phyloP scores from a whole-genome alignment of 139 green algal genomes.

The Chlamydomonas asymmetrica region DNA sequence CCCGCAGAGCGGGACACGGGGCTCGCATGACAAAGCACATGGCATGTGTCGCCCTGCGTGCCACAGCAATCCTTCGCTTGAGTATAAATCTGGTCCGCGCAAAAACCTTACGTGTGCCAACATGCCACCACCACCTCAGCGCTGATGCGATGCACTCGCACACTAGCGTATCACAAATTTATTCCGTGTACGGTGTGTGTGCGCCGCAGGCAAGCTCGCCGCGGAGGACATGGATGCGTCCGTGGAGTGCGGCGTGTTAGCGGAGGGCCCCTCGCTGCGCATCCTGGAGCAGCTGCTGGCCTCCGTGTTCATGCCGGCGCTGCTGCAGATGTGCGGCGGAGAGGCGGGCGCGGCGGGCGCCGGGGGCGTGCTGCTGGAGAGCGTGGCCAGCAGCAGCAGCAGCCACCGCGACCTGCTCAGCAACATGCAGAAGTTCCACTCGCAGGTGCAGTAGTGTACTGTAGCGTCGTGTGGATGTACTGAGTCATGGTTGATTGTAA shows the following conservation, averaged over 20 bases:
- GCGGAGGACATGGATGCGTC: slow-evolving; percentile 45
- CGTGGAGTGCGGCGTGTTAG: slow-evolving; percentile 63
- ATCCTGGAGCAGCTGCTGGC: slow-evolving; percentile 64
- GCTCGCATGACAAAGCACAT: too few relatives aligned
- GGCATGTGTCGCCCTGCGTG: too few relatives aligned
- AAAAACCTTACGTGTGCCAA: too few relatives aligned
- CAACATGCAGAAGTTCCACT: slow-evolving; percentile 74
- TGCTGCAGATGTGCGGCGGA: slow-evolving; percentile 42
- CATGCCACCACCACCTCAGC: too few relatives aligned
- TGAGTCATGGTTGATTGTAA: too few relatives aligned
- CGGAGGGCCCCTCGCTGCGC: slow-evolving; percentile 51
- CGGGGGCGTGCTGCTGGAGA: slow-evolving; percentile 29
- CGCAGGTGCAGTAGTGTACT: slow-evolving; percentile 42
- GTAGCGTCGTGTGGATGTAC: not conserved
- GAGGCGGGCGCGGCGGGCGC: slow-evolving; percentile 10
- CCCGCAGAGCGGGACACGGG: too few relatives aligned
- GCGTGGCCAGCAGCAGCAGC: slow-evolving; percentile 24
- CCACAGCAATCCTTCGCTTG: too few relatives aligned
- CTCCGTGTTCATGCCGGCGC: slow-evolving; percentile 58
- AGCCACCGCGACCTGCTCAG: slow-evolving; percentile 58
- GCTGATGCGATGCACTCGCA: too few relatives aligned
- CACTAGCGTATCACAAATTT: too few relatives aligned
- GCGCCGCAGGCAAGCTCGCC: slow-evolving; percentile 30
- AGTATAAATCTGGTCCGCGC: too few relatives aligned
- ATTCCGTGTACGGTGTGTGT: too few relatives aligned